Evolutionary conservation across 768 basidiomycete genomes (phyloP), one percentile per base, ranked within the genome.

Genomic region (Naganishia kalamii): DNA sequence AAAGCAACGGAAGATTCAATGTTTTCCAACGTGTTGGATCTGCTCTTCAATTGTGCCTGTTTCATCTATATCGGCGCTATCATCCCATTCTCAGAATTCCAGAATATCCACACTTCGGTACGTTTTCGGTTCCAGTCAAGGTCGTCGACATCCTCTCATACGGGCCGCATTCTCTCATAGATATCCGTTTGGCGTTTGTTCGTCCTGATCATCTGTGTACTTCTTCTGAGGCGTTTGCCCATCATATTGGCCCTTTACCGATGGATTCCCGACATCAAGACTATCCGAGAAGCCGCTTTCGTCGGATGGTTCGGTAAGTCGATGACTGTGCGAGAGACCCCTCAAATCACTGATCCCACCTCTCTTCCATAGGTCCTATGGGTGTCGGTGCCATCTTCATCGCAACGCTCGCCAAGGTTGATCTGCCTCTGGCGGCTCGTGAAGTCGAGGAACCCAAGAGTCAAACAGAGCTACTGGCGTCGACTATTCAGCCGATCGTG

Each of bases 311-410:
- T 97, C 75, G 94, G 92, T 13, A 15, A 57, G 54, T 10, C 8
- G 6, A 11, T 10, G 43, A 5, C 5, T n/a, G 13, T 10, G 6
- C 5, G 19, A 5, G 13, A n/a, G 37, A 8, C 17, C 43, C 8
- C 12, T 44, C 43, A 15, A 5, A 5, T 44, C 19, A n/a, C 19
- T 44, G 8, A 11, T n/a, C 7, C 17, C 25, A 51, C 21, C 66
- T 6, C 10, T 44, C 23, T 2, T 8, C 35, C 12, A 21, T 27
- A 57, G 54, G 54, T 2, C 77, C 91, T 82, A 92, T 96, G 89
- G 93, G 93, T 59, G 92, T 96, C 83, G 91, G 92, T 46, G 94
- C 91, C 13, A 83, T 99, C 59, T 99, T 96, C 81, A 97, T 97
- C 66, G 76, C 78, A 2, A 79, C 80, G 8, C 70, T 79, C n/a